Evolutionary conservation across 768 basidiomycete species (phyloP).

Genomic region (Boletus pseudo-olivaceus): DNA sequence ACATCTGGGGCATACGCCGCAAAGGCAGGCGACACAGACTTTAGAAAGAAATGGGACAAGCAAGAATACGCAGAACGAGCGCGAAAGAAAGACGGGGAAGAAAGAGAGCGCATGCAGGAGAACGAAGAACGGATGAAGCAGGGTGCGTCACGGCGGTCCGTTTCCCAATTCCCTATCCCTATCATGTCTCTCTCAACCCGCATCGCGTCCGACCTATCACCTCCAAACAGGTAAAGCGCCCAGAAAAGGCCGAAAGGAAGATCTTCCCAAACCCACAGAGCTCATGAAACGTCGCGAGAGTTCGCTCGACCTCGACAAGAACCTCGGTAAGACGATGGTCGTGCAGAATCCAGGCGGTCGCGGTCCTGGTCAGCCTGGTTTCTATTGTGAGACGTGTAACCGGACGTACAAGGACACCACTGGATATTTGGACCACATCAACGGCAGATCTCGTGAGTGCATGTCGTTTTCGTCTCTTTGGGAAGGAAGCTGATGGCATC

Average conservation of each 20-base stretch:
- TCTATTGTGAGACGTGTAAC: conserved; percentile 89
- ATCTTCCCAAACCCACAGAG: conserved; percentile 91
- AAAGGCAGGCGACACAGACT: conserved; percentile 61
- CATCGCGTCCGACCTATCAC: background rate
- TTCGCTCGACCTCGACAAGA: conserved; percentile 89
- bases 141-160: conserved; percentile 43
- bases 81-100: conserved; percentile 75
- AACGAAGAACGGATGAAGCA: conserved; percentile 83
- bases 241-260: conserved; percentile 56
- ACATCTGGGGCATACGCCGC: conserved; percentile 35
- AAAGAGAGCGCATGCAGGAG: conserved; percentile 78
- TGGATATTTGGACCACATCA: conserved; percentile 95
- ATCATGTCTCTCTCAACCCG: background rate
- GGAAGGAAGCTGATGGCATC: background rate
- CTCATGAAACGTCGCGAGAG: conserved; percentile 85
- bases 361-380: conserved; percentile 90
- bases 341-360: conserved; percentile 79
- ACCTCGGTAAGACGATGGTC: conserved; percentile 92
- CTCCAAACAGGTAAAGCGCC: conserved; percentile 74
- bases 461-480: background rate
- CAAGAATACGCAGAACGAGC: conserved; percentile 86
- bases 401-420: conserved; percentile 90
- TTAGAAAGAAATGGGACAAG: conserved; percentile 93
- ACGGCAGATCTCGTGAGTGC: conserved; percentile 84
- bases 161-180: background rate